Evolutionary conservation across 2,329 filamentous ascomycete genomes (phyloP).

Genomic region (Pseudocercospora vitis): DNA sequence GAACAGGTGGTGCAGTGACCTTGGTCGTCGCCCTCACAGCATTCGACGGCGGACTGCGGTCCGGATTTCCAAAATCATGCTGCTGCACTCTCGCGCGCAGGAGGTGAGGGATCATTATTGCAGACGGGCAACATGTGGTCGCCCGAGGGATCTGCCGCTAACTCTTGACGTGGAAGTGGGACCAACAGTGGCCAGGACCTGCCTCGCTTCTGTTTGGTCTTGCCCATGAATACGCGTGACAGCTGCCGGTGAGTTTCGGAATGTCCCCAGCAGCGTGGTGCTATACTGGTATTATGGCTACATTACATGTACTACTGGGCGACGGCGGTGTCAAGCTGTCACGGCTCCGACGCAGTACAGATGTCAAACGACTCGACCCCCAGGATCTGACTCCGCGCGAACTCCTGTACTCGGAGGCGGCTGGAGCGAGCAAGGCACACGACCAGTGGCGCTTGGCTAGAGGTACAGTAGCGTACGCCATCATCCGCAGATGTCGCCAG

Average conservation of each 20-base stretch:
- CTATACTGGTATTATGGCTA: background rate
- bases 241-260: background rate
- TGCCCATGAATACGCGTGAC: background rate
- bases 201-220: background rate
- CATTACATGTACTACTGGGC: background rate
- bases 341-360: constrained; percentile 1
- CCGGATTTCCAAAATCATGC: background rate
- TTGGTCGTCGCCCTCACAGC: background rate
- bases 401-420: constrained; percentile 7
- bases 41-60: constrained; percentile 4
- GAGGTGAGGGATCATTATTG: background rate
- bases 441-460: constrained; percentile 3
- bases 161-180: background rate
- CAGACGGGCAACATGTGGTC: background rate
- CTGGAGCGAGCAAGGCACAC: constrained; percentile 7
- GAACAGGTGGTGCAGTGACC: background rate
- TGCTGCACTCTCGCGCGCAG: background rate
- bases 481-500: background rate
- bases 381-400: constrained; percentile 6
- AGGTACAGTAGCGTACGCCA: background rate
- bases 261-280: background rate
- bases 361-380: constrained; percentile 5
- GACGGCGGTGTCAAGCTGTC: constrained; percentile 6
- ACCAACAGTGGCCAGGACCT: too few relatives aligned
- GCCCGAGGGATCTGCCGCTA: background rate